These are phyloP conservation scores for Malassezia vespertilionis DNA, from an alignment of 1,284 basidiomycete genomes.

Conservation along the genomic window DNA sequence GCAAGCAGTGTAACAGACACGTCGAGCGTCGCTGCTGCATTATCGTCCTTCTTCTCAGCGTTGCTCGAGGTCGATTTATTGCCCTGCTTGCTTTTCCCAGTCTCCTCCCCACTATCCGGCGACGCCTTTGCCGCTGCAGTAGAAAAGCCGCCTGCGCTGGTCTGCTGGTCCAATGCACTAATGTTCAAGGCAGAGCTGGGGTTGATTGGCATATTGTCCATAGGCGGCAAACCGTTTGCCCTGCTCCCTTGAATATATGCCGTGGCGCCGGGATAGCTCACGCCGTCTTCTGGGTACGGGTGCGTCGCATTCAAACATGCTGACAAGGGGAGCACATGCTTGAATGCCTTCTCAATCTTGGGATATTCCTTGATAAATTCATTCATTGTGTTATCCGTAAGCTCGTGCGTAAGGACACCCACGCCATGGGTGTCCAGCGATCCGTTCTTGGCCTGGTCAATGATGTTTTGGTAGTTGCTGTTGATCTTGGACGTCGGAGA, in stretches of 20 bases:
- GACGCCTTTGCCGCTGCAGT: background rate
- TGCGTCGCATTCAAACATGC: conserved; percentile 41
- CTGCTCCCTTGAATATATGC: conserved; percentile 26
- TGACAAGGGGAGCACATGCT: conserved; percentile 38
- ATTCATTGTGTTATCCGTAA: conserved; percentile 37
- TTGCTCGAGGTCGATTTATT: too few relatives aligned
- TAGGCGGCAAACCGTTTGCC: conserved; percentile 28
- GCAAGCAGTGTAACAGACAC: too few relatives aligned
- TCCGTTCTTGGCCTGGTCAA: conserved; percentile 46
- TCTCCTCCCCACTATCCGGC: background rate
- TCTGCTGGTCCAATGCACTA: conserved; percentile 2
- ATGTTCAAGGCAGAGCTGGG: conserved; percentile 4
- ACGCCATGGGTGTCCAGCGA: conserved; percentile 40
- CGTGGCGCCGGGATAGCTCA: conserved; percentile 43
- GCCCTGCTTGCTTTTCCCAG: too few relatives aligned
- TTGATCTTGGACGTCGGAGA: conserved; percentile 47
- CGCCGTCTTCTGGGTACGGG: conserved; percentile 49
- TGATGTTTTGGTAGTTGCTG: conserved; percentile 50
- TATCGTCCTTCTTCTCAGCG: too few relatives aligned
- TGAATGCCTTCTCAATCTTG: conserved; percentile 33
- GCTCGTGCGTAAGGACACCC: conserved; percentile 43
- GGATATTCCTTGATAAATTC: conserved; percentile 34
- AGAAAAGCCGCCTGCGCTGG: background rate
- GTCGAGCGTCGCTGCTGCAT: too few relatives aligned
- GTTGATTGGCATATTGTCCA: conserved; percentile 13